Evolutionary conservation across 2,329 filamentous ascomycete species (phyloP).

Genomic region (Verticillium nubilum): DNA sequence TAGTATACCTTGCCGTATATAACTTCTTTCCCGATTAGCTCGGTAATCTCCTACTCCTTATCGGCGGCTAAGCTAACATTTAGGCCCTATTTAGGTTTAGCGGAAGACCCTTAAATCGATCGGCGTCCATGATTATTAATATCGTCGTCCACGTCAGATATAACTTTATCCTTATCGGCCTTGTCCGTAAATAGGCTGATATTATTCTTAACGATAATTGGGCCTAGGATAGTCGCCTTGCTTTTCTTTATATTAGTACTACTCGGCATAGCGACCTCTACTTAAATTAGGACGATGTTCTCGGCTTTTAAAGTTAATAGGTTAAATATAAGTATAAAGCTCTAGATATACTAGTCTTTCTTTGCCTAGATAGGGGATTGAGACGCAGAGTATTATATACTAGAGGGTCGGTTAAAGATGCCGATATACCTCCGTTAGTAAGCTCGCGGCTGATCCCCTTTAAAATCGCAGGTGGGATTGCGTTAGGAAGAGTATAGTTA

Average conservation of each 20-base stretch:
- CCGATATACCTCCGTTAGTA: neutral
- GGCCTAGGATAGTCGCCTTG: neutral
- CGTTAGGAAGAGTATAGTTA: neutral
- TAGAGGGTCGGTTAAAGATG: neutral
- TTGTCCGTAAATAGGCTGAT: neutral
- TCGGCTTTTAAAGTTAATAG: neutral
- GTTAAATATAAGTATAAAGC: neutral
- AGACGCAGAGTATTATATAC: neutral
- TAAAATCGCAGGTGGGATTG: no score
- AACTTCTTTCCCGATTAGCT: neutral
- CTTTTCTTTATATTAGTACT: neutral
- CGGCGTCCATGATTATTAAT: neutral
- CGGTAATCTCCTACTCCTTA: neutral
- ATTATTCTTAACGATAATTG: neutral
- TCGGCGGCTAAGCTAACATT: neutral
- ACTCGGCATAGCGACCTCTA: no score
- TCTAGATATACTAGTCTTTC: no score
- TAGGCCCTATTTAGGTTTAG: neutral
- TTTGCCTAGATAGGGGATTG: neutral
- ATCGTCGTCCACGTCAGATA: neutral
- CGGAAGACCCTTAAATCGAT: neutral
- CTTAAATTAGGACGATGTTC: no score
- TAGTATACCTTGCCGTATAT: neutral
- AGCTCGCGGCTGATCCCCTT: neutral
- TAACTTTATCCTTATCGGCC: neutral